A percentile compares a stretch with the other conserved stretches of the same genome.
These are phyloP conservation scores for Hypocreales sp. DNA, from an alignment of 2,329 filamentous ascomycete genomes.

Conservation along the genomic window DNA sequence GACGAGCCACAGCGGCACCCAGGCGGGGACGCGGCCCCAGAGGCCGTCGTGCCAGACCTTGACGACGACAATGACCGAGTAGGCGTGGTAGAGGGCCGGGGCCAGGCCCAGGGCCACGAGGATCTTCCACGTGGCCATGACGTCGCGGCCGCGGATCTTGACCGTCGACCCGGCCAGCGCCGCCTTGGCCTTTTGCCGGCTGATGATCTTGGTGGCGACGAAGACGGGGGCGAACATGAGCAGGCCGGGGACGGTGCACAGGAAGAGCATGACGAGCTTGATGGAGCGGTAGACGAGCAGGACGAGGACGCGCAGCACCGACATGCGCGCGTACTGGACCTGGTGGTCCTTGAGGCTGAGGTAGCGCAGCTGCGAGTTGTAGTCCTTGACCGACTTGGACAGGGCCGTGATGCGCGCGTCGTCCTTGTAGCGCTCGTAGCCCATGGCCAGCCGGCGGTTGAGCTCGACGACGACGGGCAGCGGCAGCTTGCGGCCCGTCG, in stretches of 20 bases:
- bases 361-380: conserved; percentile 75
- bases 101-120: conserved; percentile 75
- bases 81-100: conserved; percentile 68
- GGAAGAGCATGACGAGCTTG: conserved; percentile 62
- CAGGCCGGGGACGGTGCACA: conserved; percentile 74
- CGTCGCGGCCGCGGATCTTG: conserved; percentile 76
- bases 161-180: conserved; percentile 75
- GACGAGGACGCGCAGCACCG: conserved; percentile 57
- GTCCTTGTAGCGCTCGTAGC: conserved; percentile 85
- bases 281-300: conserved; percentile 65
- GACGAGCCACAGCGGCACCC: conserved; percentile 65
- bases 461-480: conserved; percentile 87
- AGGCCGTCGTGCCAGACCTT: conserved; percentile 72
- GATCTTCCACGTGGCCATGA: conserved; percentile 90
- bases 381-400: conserved; percentile 60
- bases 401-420: conserved; percentile 69
- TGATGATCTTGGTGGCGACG: conserved; percentile 69
- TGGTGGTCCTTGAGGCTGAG: conserved; percentile 88
- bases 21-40: conserved; percentile 66
- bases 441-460: conserved; percentile 78
- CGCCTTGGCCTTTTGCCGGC: conserved; percentile 64
- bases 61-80: conserved; percentile 57
- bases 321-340: conserved; percentile 80
- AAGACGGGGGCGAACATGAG: conserved; percentile 83
- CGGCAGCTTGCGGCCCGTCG: conserved; percentile 83